Conservation (phyloP, 2,329 filamentous ascomycete species). For the Grosmannia huntii region DNA sequence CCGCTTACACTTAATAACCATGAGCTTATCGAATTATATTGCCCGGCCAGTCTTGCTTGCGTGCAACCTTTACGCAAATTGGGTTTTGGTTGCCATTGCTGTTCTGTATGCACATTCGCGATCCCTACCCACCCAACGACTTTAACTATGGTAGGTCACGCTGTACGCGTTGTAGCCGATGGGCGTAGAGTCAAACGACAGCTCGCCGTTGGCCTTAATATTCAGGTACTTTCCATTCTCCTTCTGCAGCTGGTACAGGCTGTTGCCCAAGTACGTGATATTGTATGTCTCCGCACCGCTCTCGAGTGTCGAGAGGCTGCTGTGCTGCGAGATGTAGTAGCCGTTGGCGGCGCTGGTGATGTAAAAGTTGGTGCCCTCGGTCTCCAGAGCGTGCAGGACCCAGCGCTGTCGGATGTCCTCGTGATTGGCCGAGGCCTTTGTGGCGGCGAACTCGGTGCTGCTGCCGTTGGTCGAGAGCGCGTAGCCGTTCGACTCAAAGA, state of each 20-base stretch:
- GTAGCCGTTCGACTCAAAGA: constrained; percentile 31
- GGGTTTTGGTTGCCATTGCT: no score
- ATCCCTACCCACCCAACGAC: no score
- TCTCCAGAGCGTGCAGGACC: constrained; percentile 29
- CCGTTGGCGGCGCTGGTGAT: constrained; percentile 15
- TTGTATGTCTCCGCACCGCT: constrained; percentile 15
- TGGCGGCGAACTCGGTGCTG: constrained; percentile 9
- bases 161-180: constrained; percentile 13
- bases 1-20: no score
- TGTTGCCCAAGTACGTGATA: constrained; percentile 14
- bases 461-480: constrained; percentile 25
- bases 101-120: no score
- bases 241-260: constrained; percentile 15
- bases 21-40: no score
- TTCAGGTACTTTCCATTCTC: constrained; percentile 15
- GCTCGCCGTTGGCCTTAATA: constrained; percentile 9
- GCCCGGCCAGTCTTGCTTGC: no score
- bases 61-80: no score
- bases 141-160: constrained; percentile 14
- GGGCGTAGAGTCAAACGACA: constrained; percentile 10
- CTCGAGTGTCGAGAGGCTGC: constrained; percentile 8
- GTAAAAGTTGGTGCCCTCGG: constrained; percentile 17
- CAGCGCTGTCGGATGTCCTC: constrained; percentile 31
- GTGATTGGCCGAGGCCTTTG: constrained; percentile 21
- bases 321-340: constrained; percentile 14